phyloP scores from a whole-genome alignment of 768 basidiomycete species.

The Hericium coralloides region DNA sequence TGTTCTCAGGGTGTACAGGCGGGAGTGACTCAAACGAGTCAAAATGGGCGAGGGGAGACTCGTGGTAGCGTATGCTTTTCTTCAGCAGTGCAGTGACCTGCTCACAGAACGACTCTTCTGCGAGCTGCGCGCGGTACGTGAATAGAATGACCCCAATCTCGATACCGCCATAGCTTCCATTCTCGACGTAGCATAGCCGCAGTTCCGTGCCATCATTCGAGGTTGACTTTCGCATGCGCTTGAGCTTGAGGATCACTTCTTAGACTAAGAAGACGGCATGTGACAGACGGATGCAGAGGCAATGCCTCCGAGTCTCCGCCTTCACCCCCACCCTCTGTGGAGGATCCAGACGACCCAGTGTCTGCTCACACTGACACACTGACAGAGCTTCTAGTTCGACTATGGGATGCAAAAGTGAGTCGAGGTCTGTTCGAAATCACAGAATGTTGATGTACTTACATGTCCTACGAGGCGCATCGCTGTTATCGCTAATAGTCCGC shows the following conservation, averaged over 20 bases:
- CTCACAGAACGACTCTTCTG: constrained; percentile 46
- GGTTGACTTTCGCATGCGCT: constrained; percentile 52
- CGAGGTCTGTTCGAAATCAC: too few relatives aligned
- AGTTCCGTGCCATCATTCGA: constrained; percentile 61
- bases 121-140: constrained; percentile 56
- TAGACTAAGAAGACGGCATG: constrained; percentile 73
- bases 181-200: constrained; percentile 65
- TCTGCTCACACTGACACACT: too few relatives aligned
- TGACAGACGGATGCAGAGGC: too few relatives aligned
- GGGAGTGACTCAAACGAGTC: constrained; percentile 51
- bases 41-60: constrained; percentile 77
- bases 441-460: too few relatives aligned
- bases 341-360: too few relatives aligned
- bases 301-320: too few relatives aligned
- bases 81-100: constrained; percentile 50
- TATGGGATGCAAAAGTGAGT: too few relatives aligned
- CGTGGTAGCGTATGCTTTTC: constrained; percentile 79
- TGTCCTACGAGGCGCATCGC: too few relatives aligned
- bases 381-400: too few relatives aligned
- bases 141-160: constrained; percentile 64
- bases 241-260: constrained; percentile 57
- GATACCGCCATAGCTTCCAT: constrained; percentile 74
- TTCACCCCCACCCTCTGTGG: too few relatives aligned
- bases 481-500: too few relatives aligned
- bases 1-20: constrained; percentile 14